phyloP scores from a whole-genome alignment of 192 early-diverging fungal species.

The Podila horticola region DNA sequence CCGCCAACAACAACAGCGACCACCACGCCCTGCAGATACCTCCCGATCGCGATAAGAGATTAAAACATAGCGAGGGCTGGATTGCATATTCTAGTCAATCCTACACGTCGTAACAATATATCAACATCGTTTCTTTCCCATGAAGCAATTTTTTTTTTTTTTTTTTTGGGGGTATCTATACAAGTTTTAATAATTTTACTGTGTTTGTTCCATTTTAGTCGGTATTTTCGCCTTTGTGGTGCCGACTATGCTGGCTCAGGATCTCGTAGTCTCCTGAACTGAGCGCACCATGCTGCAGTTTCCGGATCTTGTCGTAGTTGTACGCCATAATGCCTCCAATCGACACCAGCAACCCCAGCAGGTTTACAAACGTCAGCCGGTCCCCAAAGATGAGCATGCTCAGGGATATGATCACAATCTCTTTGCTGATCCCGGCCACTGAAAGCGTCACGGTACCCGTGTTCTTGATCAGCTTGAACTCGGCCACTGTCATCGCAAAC shows the following conservation, averaged over 20 bases:
- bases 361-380: conserved; percentile 68
- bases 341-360: conserved; percentile 62
- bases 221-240: conserved; percentile 38
- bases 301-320: conserved; percentile 43
- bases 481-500: conserved; percentile 81
- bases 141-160: too few species aligned
- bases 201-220: conserved; percentile 8
- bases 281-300: conserved; percentile 27
- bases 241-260: conserved; percentile 6
- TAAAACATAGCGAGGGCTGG: too few species aligned
- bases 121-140: too few species aligned
- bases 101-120: too few species aligned
- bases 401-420: conserved; percentile 79
- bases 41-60: too few species aligned
- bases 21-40: too few species aligned
- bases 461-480: conserved; percentile 80
- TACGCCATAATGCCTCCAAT: not conserved
- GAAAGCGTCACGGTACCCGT: conserved; percentile 85
- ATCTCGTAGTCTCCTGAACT: conserved; percentile 28
- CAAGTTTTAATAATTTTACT: not conserved
- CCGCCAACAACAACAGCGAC: too few species aligned
- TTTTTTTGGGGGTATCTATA: not conserved
- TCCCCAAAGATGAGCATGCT: conserved; percentile 80
- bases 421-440: conserved; percentile 84
- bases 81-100: too few species aligned